Percentiles rank a stretch among this genome's conserved stretches.
Evolutionary conservation across 495 filamentous ascomycete genomes (phyloP).

Genomic region (Tuber microsphaerosporum): DNA sequence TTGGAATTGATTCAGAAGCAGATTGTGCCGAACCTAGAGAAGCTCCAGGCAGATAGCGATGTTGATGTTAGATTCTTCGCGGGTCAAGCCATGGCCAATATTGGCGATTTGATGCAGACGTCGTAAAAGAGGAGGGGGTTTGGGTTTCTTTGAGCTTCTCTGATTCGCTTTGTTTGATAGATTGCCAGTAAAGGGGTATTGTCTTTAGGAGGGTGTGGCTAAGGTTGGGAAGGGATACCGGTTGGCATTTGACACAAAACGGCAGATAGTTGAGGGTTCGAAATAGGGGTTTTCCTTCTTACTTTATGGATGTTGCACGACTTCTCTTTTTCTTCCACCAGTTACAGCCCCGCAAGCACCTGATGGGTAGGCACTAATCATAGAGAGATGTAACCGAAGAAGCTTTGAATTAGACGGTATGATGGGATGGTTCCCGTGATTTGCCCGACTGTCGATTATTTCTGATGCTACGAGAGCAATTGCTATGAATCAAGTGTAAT

Average conservation of each 20-base stretch:
- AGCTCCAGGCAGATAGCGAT: slow-evolving; percentile 91
- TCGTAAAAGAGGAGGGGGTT: slow-evolving; percentile 25
- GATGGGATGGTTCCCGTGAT: not conserved
- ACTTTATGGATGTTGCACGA: slow-evolving; percentile 27
- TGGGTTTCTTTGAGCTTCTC: slow-evolving; percentile 37
- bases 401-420: not conserved
- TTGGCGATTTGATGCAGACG: slow-evolving; percentile 45
- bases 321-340: slow-evolving; percentile 14
- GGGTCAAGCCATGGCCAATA: slow-evolving; percentile 54
- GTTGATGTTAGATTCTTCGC: slow-evolving; percentile 97
- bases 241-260: slow-evolving; percentile 25
- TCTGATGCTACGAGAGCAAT: not conserved
- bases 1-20: slow-evolving; percentile 78
- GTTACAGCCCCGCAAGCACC: not conserved
- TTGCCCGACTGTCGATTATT: not conserved
- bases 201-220: slow-evolving; percentile 17
- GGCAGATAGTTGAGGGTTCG: slow-evolving; percentile 7
- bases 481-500: not conserved
- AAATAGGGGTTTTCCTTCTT: slow-evolving; percentile 23
- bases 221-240: slow-evolving; percentile 19
- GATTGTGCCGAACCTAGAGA: slow-evolving; percentile 84
- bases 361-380: slow-evolving; percentile 2
- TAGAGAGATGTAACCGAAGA: slow-evolving; percentile 3
- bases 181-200: slow-evolving; percentile 28
- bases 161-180: slow-evolving; percentile 34